Percentiles rank a stretch among this genome's conserved stretches.
Evolutionary conservation across 2,329 filamentous ascomycete genomes (phyloP).

Genomic region (Dryadomyces quercivorus): DNA sequence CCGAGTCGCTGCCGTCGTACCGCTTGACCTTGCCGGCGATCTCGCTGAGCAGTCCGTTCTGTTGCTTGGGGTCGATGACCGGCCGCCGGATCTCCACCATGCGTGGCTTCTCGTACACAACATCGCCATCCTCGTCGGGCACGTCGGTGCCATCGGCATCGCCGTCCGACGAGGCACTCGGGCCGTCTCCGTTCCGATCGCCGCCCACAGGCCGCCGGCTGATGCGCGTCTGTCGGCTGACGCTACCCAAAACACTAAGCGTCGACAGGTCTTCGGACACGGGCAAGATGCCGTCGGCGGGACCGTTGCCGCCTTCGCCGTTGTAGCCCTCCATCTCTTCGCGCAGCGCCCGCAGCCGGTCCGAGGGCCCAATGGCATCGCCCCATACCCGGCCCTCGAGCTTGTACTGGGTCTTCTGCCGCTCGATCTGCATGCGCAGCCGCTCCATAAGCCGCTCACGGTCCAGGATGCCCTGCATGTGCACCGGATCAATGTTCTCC

Average conservation of each 20-base stretch:
- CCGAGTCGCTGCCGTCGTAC: conserved; percentile 62
- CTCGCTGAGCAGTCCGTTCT: conserved; percentile 53
- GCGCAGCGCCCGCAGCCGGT: conserved; percentile 79
- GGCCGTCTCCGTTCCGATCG: neutral
- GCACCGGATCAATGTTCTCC: conserved; percentile 54
- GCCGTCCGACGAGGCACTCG: neutral
- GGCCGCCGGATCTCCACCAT: conserved; percentile 70
- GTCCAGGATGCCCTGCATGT: conserved; percentile 87
- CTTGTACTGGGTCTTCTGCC: conserved; percentile 96
- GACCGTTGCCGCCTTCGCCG: conserved; percentile 28
- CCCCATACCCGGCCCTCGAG: conserved; percentile 88
- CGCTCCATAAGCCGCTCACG: conserved; percentile 86
- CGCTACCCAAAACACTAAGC: conserved; percentile 62
- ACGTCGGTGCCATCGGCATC: conserved; percentile 12
- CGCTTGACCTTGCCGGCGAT: conserved; percentile 65
- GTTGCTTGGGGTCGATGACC: conserved; percentile 49
- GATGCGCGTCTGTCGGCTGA: conserved; percentile 48
- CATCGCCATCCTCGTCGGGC: conserved; percentile 32
- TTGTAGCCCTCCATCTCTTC: conserved; percentile 74
- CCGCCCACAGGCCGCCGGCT: conserved; percentile 39
- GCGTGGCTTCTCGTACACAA: conserved; percentile 66
- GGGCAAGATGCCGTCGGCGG: conserved; percentile 32
- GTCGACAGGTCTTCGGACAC: conserved; percentile 20
- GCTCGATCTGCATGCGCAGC: conserved; percentile 86
- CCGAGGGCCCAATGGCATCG: conserved; percentile 71